Percentiles rank a stretch among this genome's conserved stretches.
These are phyloP conservation scores for Lyophyllum shimeji DNA, from an alignment of 768 basidiomycete genomes.

Conservation along the genomic window DNA sequence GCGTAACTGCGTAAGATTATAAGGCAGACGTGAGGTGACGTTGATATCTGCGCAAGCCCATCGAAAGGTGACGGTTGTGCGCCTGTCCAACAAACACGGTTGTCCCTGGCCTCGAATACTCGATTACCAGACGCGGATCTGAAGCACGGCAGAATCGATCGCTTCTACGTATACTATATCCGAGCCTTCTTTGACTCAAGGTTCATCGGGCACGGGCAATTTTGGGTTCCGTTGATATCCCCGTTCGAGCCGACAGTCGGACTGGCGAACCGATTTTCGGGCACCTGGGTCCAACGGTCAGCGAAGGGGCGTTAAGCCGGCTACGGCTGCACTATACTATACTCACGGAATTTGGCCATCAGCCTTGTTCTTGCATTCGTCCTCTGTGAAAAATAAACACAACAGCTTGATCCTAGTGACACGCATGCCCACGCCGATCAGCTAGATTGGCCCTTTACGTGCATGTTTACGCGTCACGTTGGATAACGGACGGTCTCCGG, in stretches of 20 bases:
- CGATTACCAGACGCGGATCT: conserved; percentile 19
- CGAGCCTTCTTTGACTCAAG: conserved; percentile 22
- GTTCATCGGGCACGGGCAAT: conserved; percentile 9
- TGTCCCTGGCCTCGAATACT: conserved; percentile 29
- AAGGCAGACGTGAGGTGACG: conserved; percentile 23
- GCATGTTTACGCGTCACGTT: not conserved
- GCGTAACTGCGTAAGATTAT: conserved; percentile 28
- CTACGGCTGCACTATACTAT: not conserved
- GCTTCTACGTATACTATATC: conserved; percentile 17
- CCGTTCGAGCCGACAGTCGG: conserved; percentile 1
- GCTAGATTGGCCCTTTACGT: not conserved
- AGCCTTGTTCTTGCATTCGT: not conserved
- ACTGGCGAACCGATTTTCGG: not conserved
- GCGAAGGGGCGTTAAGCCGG: conserved; percentile 9
- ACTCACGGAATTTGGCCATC: not conserved
- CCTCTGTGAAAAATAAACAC: not conserved
- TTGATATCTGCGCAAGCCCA: conserved; percentile 21
- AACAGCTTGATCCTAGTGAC: not conserved
- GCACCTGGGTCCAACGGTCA: not conserved
- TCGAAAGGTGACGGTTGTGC: conserved; percentile 19
- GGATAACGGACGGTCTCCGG: not conserved
- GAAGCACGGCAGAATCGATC: conserved; percentile 25
- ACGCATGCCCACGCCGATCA: conserved; percentile 9
- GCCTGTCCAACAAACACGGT: conserved; percentile 28
- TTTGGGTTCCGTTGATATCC: conserved; percentile 15